Evolutionary conservation across 257 asterid genomes (phyloP).

Genomic region (Petunia axillaris): DNA sequence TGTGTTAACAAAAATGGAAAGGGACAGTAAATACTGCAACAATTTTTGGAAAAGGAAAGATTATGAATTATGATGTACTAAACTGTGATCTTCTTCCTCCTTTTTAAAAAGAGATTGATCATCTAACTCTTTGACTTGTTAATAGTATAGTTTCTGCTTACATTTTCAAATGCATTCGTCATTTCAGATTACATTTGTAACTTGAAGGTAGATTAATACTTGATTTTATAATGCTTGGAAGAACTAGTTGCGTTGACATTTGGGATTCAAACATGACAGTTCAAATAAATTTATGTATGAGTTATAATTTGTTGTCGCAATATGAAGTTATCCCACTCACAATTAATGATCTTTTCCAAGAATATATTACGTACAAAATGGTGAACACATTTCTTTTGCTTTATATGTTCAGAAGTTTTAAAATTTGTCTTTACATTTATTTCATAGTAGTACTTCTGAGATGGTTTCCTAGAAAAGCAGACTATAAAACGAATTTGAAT

Average conservation of each 20-base stretch:
- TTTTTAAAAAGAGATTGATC: neutral
- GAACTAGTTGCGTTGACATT: constrained; percentile 11
- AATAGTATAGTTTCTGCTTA: neutral
- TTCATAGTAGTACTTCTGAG: neutral
- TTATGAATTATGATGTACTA: neutral
- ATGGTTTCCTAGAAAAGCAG: neutral
- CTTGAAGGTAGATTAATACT: neutral
- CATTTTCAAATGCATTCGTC: constrained; percentile 4
- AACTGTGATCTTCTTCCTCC: neutral
- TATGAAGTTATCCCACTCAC: neutral
- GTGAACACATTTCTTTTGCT: too few species aligned
- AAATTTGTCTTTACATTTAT: neutral
- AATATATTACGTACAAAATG: too few species aligned
- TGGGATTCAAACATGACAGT: neutral
- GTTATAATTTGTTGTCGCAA: neutral
- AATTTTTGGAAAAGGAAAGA: neutral
- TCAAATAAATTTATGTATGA: neutral
- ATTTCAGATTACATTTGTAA: neutral
- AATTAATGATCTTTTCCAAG: neutral
- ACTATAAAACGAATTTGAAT: neutral
- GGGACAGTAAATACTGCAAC: neutral
- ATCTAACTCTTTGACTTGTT: neutral
- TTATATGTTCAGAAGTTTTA: too few species aligned
- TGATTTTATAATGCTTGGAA: neutral
- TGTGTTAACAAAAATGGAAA: neutral